Evolutionary conservation across 441 rosid species (phyloP), one percentile per base, ranked within the genome.

Genomic region (Gossypium gossypioides): DNA sequence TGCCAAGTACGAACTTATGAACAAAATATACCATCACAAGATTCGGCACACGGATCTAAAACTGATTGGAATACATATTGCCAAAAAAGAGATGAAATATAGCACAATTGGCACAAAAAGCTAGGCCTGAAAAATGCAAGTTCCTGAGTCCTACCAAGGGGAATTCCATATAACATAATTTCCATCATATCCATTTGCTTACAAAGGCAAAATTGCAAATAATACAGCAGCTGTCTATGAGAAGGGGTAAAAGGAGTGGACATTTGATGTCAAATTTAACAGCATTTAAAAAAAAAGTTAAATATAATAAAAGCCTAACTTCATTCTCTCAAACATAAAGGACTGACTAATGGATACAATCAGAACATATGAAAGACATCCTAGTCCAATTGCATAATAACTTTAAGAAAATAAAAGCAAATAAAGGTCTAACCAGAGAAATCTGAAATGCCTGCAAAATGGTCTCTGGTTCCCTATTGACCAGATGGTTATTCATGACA

Each of bases 381-480:
- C 46, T 65, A 18, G 37, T 9, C 70, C 60, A 68, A 69, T 34
- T 44, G 44, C 42, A 51, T 32, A 70, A 25, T 15, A 24, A 74
- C 46, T 58, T 55, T 10, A 44, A 42, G 54, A 42, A 40, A 37
- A 16, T 22, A 69, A 3, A n/a, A 48, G 13, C 13, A 54, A 65
- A 29, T 6, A 54, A 44, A 64, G 63, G 13, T 72, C 92, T 81
- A 55, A 96, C 99, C 91, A 92, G 73, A 59, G 98, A 89, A 70
- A 96, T 80, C 82, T 85, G 91, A 77, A 96, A 96, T 24, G 97
- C 99, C 83, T 92, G 96, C 79, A 88, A 84, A 50, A 78, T 72
- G 70, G 87, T 74, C 57, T 74, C 84, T 16, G 89, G 89, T 78
- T 91, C 92, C 76, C 76, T 74, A 61, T 58, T 79, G 71, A 92